Conservation (phyloP, 2,329 filamentous ascomycete genomes). For the Aspergillus transmontanensis region DNA sequence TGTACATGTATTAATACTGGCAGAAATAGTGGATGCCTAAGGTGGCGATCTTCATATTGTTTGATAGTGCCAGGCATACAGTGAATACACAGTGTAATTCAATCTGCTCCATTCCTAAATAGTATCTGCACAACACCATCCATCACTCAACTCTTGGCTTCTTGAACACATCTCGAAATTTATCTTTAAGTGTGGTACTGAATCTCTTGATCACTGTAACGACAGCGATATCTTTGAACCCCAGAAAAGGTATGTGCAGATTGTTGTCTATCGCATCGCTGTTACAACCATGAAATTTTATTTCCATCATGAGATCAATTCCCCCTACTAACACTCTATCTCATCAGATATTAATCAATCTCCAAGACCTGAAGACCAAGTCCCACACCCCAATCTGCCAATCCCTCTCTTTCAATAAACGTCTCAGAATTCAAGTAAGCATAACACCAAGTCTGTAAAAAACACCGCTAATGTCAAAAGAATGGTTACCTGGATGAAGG, state of each 20-base stretch:
- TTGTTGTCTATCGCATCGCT: neutral
- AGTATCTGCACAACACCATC: no score
- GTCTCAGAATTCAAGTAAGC: neutral
- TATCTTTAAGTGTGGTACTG: no score
- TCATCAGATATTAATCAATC: neutral
- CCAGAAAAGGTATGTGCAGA: neutral
- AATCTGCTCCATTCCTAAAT: no score
- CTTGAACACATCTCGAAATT: neutral
- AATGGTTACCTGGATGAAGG: neutral
- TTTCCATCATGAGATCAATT: neutral
- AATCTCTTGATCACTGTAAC: neutral
- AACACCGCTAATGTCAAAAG: neutral
- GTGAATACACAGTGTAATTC: neutral
- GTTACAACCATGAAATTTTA: neutral
- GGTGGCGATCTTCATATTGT: neutral
- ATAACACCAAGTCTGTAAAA: no score
- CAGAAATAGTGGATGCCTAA: neutral
- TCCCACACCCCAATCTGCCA: neutral
- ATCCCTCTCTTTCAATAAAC: neutral
- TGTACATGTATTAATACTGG: no score
- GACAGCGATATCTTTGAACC: neutral
- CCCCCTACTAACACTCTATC: neutral
- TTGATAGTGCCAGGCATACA: neutral
- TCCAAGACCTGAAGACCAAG: neutral
- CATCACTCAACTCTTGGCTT: neutral